These are phyloP conservation scores for Solanum paucissectum DNA, from an alignment of 257 asterid species.

Conservation along the genomic window DNA sequence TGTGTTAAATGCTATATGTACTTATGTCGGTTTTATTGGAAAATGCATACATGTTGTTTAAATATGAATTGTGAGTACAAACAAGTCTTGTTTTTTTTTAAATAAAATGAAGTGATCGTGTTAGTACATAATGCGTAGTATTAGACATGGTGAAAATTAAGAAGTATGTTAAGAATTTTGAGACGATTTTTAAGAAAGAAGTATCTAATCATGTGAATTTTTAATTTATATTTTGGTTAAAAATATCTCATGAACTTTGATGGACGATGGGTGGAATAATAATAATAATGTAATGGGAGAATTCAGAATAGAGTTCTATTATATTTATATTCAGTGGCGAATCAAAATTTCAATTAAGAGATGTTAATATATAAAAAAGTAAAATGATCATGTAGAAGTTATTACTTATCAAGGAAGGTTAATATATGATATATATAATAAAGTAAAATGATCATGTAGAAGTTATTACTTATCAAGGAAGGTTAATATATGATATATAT, in stretches of 20 bases:
- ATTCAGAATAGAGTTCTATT: background rate
- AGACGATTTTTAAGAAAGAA: background rate
- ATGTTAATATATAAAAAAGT: no score
- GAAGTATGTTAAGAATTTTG: background rate
- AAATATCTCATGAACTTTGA: background rate
- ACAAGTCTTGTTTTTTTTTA: background rate
- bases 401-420: no score
- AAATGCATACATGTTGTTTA: background rate
- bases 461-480: no score
- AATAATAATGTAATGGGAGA: background rate
- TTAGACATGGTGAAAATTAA: background rate
- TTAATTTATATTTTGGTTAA: background rate
- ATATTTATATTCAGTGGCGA: background rate
- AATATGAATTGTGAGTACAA: background rate
- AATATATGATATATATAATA: no score
- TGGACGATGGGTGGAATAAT: background rate
- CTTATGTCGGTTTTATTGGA: background rate
- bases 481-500: no score
- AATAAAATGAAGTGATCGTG: background rate
- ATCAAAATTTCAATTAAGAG: no score
- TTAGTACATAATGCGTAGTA: background rate
- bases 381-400: no score
- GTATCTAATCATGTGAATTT: background rate
- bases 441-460: no score
- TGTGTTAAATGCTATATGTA: background rate